Evolutionary conservation across 768 basidiomycete genomes (phyloP), one percentile per base, ranked within the genome.

Genomic region (Serendipita vermifera): DNA sequence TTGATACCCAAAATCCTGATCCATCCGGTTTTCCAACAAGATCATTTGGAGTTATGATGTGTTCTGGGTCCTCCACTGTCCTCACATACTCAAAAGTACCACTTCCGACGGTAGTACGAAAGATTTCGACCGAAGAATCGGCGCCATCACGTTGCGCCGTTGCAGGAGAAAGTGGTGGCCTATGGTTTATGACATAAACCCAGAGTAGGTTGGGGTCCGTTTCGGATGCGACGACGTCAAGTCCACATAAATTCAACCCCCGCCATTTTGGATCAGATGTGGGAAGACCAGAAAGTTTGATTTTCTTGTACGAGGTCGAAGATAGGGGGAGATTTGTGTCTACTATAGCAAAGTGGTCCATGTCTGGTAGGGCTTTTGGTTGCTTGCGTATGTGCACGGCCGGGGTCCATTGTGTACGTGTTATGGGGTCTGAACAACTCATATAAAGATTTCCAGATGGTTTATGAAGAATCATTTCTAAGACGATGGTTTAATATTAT

Each of bases 141-240:
- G 85, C 82, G n/a, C 85, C 86, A 3, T 75, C 71, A 13, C 64
- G 60, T 4, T 57, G 61, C 1, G 77, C 67, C 5, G 43, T 33
- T 22, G 70, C 64, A 11, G 66, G 70, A 14, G 66, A 66, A 1
- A 70, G 56, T 0, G 83, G 83, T 17, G 68, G 70, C 29, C 81
- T 78, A 64, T 87, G 84, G 64, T 87, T 87, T 60, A 87, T 71
- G n/a, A 83, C 69, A 62, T 84, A 86, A 14, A 86, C 69, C 59
- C 75, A 83, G 6, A 85, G 72, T 43, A 74, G 66, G 9, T 70
- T 66, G 3, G 77, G 70, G 3, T 54, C 20, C 2, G 43, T 41
- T 2, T 70, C 60, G 5, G 81, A 80, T 1, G 75, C 70, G 6
- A 83, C 80, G 20, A 84, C 75, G 56, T 85, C 84, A 76, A 87